These are phyloP conservation scores for Rhodotorula mucilaginosa DNA, from an alignment of 1,284 basidiomycete species.

Conservation along the genomic window DNA sequence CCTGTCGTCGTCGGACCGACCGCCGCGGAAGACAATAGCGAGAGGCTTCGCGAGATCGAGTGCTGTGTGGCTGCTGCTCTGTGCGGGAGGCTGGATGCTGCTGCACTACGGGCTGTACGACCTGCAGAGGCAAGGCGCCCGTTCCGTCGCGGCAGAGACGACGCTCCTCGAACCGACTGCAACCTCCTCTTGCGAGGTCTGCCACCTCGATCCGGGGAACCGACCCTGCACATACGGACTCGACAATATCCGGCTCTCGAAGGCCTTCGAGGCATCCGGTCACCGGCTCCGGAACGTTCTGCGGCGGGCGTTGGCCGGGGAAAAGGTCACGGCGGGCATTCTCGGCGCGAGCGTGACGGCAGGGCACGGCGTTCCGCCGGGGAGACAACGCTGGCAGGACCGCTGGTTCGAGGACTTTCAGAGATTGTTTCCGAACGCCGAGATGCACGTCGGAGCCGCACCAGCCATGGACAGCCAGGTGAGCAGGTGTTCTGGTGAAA, in stretches of 20 bases:
- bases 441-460: conserved; percentile 24
- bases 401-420: conserved; percentile 22
- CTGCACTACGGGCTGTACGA: neutral
- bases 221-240: conserved; percentile 37
- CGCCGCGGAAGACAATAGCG: neutral
- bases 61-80: neutral
- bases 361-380: conserved; percentile 10
- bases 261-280: conserved; percentile 39
- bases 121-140: neutral
- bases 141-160: neutral
- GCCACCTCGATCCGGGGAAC: conserved; percentile 19
- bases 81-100: neutral
- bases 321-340: conserved; percentile 32
- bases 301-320: conserved; percentile 35
- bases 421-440: conserved; percentile 20
- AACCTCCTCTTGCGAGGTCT: conserved; percentile 27
- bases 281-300: conserved; percentile 33
- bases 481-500: neutral
- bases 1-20: neutral
- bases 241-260: conserved; percentile 31
- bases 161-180: conserved; percentile 1
- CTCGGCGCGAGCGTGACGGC: conserved; percentile 40
- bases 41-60: neutral
- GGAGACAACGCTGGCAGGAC: conserved; percentile 21
- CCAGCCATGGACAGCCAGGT: conserved; percentile 18